phyloP scores from a whole-genome alignment of 306 rosid genomes.

The Begonia fuchsioides region DNA sequence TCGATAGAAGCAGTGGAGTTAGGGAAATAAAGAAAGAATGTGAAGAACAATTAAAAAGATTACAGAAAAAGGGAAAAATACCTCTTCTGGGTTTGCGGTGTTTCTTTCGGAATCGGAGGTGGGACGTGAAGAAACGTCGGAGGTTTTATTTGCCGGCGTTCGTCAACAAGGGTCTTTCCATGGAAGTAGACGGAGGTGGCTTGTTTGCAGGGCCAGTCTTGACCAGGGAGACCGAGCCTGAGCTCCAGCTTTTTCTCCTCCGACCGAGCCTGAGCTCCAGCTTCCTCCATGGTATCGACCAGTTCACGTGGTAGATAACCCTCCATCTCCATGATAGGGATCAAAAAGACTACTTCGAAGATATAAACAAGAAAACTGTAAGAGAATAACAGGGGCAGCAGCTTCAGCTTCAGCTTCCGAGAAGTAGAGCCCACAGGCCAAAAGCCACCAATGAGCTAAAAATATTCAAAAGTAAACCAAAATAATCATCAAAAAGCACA shows the following conservation, averaged over 20 bases:
- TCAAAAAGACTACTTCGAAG: slow-evolving; percentile 2
- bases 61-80: too few species aligned
- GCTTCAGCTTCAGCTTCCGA: neutral
- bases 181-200: slow-evolving; percentile 11
- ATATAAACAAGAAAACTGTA: slow-evolving; percentile 4
- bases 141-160: slow-evolving; percentile 20
- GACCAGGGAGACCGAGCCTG: slow-evolving; percentile 86
- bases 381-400: neutral
- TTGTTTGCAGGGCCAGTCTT: slow-evolving; percentile 37
- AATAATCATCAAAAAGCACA: neutral
- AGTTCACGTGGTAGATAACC: slow-evolving; percentile 46
- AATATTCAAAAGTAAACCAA: neutral
- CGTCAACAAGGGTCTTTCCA: slow-evolving; percentile 9
- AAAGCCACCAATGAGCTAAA: neutral
- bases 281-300: slow-evolving; percentile 22
- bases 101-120: too few species aligned
- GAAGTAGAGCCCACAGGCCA: neutral
- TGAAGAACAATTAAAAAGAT: slow-evolving; percentile 2
- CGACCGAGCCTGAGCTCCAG: slow-evolving; percentile 24
- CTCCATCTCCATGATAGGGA: slow-evolving; percentile 24
- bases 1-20: slow-evolving; percentile 21
- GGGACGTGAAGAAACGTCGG: slow-evolving; percentile 26
- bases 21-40: slow-evolving; percentile 5
- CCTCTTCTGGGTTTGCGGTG: too few species aligned
- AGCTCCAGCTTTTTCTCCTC: slow-evolving; percentile 72